Percentiles rank a stretch among this genome's conserved stretches.
These are phyloP conservation scores for Plasmopara viticola DNA, from an alignment of 352 stramenopile species.

Conservation along the genomic window DNA sequence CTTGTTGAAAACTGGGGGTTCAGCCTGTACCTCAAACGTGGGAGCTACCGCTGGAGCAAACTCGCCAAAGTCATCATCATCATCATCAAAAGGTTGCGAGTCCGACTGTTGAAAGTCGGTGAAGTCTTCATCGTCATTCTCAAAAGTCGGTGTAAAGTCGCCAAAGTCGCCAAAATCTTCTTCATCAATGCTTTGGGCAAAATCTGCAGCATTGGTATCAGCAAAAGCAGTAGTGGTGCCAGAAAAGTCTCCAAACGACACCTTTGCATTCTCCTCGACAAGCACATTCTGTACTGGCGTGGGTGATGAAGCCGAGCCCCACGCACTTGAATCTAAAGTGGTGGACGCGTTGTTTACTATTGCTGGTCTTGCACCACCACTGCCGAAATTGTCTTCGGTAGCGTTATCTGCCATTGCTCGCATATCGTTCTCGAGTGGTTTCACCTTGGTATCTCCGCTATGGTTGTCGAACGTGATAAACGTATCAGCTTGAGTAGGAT, in stretches of 20 bases:
- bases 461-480: background rate
- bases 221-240: conserved; percentile 4
- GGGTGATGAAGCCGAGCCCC: conserved; percentile 8
- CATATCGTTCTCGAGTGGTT: conserved; percentile 1
- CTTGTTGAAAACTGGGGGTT: conserved; percentile 11
- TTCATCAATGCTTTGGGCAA: conserved; percentile 21
- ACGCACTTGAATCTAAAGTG: conserved; percentile 7
- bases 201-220: conserved; percentile 35
- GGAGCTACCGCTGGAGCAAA: conserved; percentile 14
- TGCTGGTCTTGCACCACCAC: conserved; percentile 15
- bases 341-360: background rate
- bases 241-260: conserved; percentile 14
- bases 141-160: conserved; percentile 29
- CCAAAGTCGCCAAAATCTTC: conserved; percentile 31
- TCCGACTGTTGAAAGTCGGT: conserved; percentile 22
- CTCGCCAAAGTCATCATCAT: conserved; percentile 28
- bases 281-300: conserved; percentile 8
- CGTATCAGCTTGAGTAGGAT: conserved; percentile 1
- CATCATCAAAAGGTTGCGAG: conserved; percentile 5
- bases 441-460: conserved; percentile 1
- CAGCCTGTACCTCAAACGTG: background rate
- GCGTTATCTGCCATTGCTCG: conserved; percentile 1
- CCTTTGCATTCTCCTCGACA: conserved; percentile 8
- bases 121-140: conserved; percentile 7
- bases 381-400: conserved; percentile 35